phyloP scores from a whole-genome alignment of 345 rosid genomes.

The Lepidium sativum region DNA sequence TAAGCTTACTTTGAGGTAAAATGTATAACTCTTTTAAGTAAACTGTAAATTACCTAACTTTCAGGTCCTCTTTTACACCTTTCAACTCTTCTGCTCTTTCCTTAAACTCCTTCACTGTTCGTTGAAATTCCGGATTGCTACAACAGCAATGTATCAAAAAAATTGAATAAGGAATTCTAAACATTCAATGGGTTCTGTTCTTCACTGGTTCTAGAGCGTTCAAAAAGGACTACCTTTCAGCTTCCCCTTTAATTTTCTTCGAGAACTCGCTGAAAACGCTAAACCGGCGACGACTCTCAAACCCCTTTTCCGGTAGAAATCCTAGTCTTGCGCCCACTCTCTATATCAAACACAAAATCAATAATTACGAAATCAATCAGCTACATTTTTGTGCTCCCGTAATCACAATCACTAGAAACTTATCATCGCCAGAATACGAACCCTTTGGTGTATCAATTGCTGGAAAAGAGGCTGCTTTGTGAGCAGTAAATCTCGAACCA shows the following conservation, averaged over 20 bases:
- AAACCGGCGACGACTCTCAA: constrained; percentile 38
- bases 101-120: constrained; percentile 69
- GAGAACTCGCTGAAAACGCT: constrained; percentile 79
- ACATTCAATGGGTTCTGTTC: no score
- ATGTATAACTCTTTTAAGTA: constrained; percentile 31
- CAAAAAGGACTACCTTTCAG: constrained; percentile 13
- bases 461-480: constrained; percentile 39
- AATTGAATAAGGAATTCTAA: no score
- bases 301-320: constrained; percentile 31
- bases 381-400: not conserved
- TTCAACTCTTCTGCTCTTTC: constrained; percentile 64
- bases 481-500: constrained; percentile 58
- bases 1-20: constrained; percentile 61
- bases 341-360: constrained; percentile 25
- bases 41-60: constrained; percentile 51
- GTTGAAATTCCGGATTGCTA: constrained; percentile 72
- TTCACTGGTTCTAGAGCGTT: no score
- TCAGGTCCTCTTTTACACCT: constrained; percentile 62
- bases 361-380: not conserved
- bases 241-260: constrained; percentile 70
- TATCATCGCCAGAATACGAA: constrained; percentile 7
- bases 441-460: constrained; percentile 39
- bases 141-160: not conserved
- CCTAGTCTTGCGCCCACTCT: constrained; percentile 33
- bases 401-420: constrained; percentile 2